Evolutionary conservation across 2,329 filamentous ascomycete genomes (phyloP).

Genomic region (Sporothrix brunneoviolacea): DNA sequence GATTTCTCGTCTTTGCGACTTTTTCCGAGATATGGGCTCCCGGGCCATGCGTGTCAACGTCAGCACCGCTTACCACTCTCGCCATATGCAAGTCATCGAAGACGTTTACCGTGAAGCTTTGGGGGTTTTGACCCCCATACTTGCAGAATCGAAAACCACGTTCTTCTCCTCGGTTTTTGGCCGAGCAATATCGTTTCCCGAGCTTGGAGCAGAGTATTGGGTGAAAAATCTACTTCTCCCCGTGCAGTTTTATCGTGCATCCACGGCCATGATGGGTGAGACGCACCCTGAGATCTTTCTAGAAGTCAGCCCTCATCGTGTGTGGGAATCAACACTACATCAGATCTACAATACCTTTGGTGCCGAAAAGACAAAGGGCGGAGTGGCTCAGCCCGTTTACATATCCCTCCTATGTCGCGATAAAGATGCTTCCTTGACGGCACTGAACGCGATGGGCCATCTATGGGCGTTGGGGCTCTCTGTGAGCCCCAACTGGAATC

Average conservation of each 20-base stretch:
- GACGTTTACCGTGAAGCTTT: constrained; percentile 17
- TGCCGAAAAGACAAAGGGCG: not conserved
- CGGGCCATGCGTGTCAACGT: constrained; percentile 19
- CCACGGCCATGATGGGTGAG: constrained; percentile 15
- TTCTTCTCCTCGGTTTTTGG: constrained; percentile 23
- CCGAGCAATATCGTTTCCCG: not conserved
- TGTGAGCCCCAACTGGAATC: constrained; percentile 10
- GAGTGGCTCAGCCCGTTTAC: not conserved
- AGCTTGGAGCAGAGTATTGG: constrained; percentile 26
- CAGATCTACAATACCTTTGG: constrained; percentile 6
- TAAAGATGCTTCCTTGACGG: constrained; percentile 9
- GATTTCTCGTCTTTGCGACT: constrained; percentile 10
- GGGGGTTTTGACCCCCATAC: not conserved
- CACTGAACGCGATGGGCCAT: constrained; percentile 10
- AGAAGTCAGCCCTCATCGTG: constrained; percentile 18
- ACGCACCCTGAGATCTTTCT: constrained; percentile 12
- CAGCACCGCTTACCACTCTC: constrained; percentile 25
- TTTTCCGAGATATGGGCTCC: constrained; percentile 12
- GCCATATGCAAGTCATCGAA: constrained; percentile 22
- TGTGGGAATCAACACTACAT: constrained; percentile 15
- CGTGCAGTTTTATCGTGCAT: constrained; percentile 28
- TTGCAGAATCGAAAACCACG: not conserved
- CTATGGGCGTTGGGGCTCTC: constrained; percentile 15
- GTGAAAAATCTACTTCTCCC: constrained; percentile 29
- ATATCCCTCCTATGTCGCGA: constrained; percentile 15